Percentiles rank a stretch among this genome's conserved stretches.
phyloP scores from a whole-genome alignment of 1,139 yeast genomes.

The Scheffersomyces illinoinensis region DNA sequence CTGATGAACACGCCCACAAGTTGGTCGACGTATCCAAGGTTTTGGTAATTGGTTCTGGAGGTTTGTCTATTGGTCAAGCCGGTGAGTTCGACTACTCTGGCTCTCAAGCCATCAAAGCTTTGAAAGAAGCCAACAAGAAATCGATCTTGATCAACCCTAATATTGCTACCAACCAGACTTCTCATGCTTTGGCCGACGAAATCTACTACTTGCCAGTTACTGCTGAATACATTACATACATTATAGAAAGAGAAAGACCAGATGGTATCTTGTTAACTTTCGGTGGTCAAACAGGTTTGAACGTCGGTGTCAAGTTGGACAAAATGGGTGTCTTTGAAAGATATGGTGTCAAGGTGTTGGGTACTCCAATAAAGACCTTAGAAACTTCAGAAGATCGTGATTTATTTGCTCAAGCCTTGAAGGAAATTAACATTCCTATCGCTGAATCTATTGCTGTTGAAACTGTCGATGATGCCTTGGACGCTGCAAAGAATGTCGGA shows the following conservation, averaged over 20 bases:
- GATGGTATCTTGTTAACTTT: slow-evolving; percentile 94
- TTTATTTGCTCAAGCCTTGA: slow-evolving; percentile 88
- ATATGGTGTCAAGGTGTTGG: slow-evolving; percentile 89
- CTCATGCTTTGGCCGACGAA: slow-evolving; percentile 93
- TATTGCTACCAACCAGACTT: slow-evolving; percentile 96
- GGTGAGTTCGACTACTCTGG: slow-evolving; percentile 99
- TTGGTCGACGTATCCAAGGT: slow-evolving; percentile 88
- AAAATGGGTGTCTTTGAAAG: slow-evolving; percentile 92
- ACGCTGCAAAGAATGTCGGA: slow-evolving; percentile 83
- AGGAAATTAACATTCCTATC: slow-evolving; percentile 90
- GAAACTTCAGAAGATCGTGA: slow-evolving; percentile 98
- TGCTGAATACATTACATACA: slow-evolving; percentile 90
- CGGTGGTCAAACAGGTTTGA: slow-evolving; percentile 98
- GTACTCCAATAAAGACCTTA: slow-evolving; percentile 93
- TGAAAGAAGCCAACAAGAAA: slow-evolving; percentile 83
- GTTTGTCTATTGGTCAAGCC: slow-evolving; percentile 97
- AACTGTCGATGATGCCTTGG: slow-evolving; percentile 86
- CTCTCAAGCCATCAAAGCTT: slow-evolving; percentile 95
- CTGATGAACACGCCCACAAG: slow-evolving; percentile 49
- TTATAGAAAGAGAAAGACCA: slow-evolving; percentile 93
- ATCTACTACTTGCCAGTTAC: slow-evolving; percentile 95
- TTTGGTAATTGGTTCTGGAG: slow-evolving; percentile 95
- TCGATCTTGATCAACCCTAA: slow-evolving; percentile 93
- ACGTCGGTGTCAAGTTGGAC: slow-evolving; percentile 92
- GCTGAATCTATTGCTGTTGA: slow-evolving; percentile 97